Base-by-base conservation (phyloP, 106 monocot species). In the Amphibolis antarctica region DNA sequence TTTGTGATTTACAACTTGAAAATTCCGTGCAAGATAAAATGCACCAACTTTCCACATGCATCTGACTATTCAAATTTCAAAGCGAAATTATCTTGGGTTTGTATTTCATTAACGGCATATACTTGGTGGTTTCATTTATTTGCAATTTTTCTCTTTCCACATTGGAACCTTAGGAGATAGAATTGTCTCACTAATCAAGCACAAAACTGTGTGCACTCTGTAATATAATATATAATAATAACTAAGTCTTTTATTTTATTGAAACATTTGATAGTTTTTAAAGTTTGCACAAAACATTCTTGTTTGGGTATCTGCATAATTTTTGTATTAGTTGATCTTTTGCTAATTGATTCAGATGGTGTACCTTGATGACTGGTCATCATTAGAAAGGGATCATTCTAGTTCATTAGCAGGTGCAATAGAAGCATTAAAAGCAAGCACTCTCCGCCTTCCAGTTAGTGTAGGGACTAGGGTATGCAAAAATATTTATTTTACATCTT, bases 311-410 rank as follows among this genome's bases (percentile, higher is more conserved):
- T 24, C 53, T 11, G 10, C 10, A 53, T 22, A 1, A 24, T n/a
- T 53, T 20, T 20, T 24, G 53, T 11, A 58, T n/a, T n/a, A 58
- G 14, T 28, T 21, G 42, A 10, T 20, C 9, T 18, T 19, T 20
- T 62, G 15, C n/a, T 62, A 43, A 43, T 17, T 62, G 45, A 5
- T 26, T 22, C 68, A 91, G 90, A 83, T 78, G 54, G 55, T 67
- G 60, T 87, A 77, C 67, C 90, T 98, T 67, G 80, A 90, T 51
- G 71, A 83, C 48, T 98, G 90, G 90, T 60, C 52, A 42, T 70
- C 66, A 25, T 46, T 87, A 65, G 80, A 91, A 70, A 77, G 42
- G 66, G 82, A 84, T 48, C 84, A 90, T 60, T 80, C 55, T 57
- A 64, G 12, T 66, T 81, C 82, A 50, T 53, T 98, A 67, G 79